Evolutionary conservation across 1,284 basidiomycete genomes (phyloP).

Genomic region (Hemileia vastatrix): DNA sequence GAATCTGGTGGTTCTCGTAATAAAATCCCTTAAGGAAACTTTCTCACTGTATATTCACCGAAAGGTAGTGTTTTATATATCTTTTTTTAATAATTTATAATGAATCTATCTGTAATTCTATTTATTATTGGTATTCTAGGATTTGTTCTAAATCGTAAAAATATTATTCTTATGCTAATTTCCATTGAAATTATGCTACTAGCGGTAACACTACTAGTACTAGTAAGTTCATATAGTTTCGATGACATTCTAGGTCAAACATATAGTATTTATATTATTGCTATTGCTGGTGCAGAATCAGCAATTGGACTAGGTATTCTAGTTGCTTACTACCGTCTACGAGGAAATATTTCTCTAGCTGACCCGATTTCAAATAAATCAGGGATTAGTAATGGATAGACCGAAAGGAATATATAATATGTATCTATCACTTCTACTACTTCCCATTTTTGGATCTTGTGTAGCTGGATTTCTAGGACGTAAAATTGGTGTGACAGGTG

Average conservation of each 20-base stretch:
- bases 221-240: constrained; percentile 43
- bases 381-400: no score
- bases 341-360: constrained; percentile 39
- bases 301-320: constrained; percentile 46
- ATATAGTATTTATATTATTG: constrained; percentile 45
- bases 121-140: constrained; percentile 45
- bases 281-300: constrained; percentile 45
- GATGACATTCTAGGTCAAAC: constrained; percentile 46
- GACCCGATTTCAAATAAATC: no score
- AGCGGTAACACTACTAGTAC: constrained; percentile 43
- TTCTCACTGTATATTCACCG: no score
- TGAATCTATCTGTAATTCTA: constrained; percentile 44
- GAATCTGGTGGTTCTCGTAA: no score
- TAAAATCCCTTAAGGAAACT: no score
- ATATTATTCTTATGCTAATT: constrained; percentile 46
- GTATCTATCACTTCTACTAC: constrained; percentile 43
- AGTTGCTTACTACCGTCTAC: constrained; percentile 42
- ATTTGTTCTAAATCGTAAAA: constrained; percentile 45
- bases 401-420: no score
- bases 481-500: constrained; percentile 43
- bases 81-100: no score
- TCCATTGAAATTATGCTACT: constrained; percentile 46
- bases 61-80: no score
- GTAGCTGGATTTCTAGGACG: constrained; percentile 43
- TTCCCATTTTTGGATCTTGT: constrained; percentile 42